Evolutionary conservation across 108 stramenopile species (phyloP).

Genomic region (Discostella pseudostelligera): DNA sequence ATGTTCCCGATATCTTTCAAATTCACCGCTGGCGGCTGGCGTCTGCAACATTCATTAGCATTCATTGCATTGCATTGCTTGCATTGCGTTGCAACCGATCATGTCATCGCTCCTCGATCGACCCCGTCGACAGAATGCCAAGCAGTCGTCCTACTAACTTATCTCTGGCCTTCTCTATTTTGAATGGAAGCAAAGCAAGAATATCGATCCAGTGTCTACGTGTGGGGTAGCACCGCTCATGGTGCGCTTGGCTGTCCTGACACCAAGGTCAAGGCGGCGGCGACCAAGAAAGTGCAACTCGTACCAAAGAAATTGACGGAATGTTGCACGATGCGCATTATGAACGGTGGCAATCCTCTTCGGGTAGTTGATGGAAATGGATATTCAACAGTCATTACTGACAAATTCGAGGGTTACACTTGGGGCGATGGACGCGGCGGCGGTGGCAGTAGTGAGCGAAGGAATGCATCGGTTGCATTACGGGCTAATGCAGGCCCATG

Average conservation of each 20-base stretch:
- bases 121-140: too few species aligned
- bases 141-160: too few species aligned
- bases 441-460: neutral
- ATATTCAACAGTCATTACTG: conserved; percentile 18
- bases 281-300: neutral
- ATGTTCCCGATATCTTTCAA: too few species aligned
- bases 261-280: neutral
- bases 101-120: too few species aligned
- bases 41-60: too few species aligned
- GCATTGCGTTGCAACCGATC: too few species aligned
- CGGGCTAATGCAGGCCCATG: conserved; percentile 2
- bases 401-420: conserved; percentile 14
- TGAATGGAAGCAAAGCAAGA: neutral
- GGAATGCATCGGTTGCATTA: neutral
- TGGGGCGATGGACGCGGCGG: conserved; percentile 5
- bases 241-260: conserved; percentile 1
- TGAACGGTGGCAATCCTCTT: neutral
- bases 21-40: too few species aligned
- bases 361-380: conserved; percentile 19
- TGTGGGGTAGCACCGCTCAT: conserved; percentile 5
- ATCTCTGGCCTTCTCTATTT: too few species aligned
- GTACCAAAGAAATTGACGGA: neutral
- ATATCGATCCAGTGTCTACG: conserved; percentile 9
- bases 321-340: neutral
- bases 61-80: too few species aligned